These are phyloP conservation scores for Linum tenue DNA, from an alignment of 345 rosid species.

Conservation along the genomic window DNA sequence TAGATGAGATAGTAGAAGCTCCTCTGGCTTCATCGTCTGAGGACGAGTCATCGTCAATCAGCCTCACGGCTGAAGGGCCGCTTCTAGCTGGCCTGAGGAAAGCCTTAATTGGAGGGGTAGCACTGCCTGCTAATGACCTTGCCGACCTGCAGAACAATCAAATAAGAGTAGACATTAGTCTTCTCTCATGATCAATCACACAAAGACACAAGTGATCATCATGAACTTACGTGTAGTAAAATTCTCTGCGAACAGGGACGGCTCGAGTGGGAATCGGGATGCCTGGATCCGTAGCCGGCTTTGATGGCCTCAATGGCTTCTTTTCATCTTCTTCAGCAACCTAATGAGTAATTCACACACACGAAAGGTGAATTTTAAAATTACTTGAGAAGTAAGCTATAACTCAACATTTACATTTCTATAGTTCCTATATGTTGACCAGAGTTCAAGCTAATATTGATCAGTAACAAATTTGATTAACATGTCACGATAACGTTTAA, in stretches of 20 bases:
- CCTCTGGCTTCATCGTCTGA: constrained; percentile 45
- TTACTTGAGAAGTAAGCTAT: too few relatives aligned
- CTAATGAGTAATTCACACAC: constrained; percentile 1
- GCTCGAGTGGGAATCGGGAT: constrained; percentile 50
- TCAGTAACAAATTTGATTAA: too few relatives aligned
- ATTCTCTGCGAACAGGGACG: constrained; percentile 35
- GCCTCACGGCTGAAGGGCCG: constrained; percentile 60
- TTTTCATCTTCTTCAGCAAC: constrained; percentile 24
- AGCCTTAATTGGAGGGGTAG: constrained; percentile 59
- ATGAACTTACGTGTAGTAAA: constrained; percentile 48
- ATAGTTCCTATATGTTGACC: too few relatives aligned
- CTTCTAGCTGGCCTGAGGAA: constrained; percentile 66
- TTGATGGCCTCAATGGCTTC: constrained; percentile 33
- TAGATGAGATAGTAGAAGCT: constrained; percentile 16
- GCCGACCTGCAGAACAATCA: constrained; percentile 53
- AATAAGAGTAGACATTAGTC: too few relatives aligned
- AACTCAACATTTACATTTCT: too few relatives aligned
- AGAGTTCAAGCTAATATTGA: too few relatives aligned
- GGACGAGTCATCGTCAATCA: constrained; percentile 42
- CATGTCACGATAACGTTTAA: too few relatives aligned
- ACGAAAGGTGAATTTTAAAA: too few relatives aligned
- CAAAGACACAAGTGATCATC: not conserved
- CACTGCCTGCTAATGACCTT: constrained; percentile 76
- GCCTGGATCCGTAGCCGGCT: constrained; percentile 30
- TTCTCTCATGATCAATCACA: too few relatives aligned